phyloP scores from a whole-genome alignment of 257 asterid species.

The Nicotiana noctiflora region DNA sequence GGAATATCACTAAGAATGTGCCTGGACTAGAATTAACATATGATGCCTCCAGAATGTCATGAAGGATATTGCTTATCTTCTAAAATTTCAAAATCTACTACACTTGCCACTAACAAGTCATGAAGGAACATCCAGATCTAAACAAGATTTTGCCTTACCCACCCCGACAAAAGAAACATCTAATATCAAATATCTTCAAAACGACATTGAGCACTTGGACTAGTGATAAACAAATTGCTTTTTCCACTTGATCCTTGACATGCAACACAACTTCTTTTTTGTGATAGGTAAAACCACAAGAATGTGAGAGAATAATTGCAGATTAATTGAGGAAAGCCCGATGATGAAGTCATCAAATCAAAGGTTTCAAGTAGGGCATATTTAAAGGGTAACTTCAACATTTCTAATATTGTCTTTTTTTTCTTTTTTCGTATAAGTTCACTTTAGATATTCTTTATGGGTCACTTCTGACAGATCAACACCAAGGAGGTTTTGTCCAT shows the following conservation, averaged over 20 bases:
- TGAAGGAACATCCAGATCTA: not conserved
- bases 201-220: not conserved
- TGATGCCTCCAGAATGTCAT: not conserved
- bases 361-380: not conserved
- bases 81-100: not conserved
- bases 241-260: not conserved
- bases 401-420: not conserved
- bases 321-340: not conserved
- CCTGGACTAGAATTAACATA: not conserved
- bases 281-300: not conserved
- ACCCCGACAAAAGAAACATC: not conserved
- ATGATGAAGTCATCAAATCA: conserved; percentile 5
- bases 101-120: not conserved
- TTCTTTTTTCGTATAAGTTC: not conserved
- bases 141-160: not conserved
- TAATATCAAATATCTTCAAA: not conserved
- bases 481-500: conserved; percentile 9
- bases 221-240: not conserved
- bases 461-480: conserved; percentile 7
- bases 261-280: not conserved
- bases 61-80: not conserved
- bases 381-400: not conserved
- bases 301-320: not conserved
- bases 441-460: conserved; percentile 2
- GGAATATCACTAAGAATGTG: not conserved